Evolutionary conservation across 148 eudicot genomes (phyloP).

Genomic region (Vaccinium macrocarpon): DNA sequence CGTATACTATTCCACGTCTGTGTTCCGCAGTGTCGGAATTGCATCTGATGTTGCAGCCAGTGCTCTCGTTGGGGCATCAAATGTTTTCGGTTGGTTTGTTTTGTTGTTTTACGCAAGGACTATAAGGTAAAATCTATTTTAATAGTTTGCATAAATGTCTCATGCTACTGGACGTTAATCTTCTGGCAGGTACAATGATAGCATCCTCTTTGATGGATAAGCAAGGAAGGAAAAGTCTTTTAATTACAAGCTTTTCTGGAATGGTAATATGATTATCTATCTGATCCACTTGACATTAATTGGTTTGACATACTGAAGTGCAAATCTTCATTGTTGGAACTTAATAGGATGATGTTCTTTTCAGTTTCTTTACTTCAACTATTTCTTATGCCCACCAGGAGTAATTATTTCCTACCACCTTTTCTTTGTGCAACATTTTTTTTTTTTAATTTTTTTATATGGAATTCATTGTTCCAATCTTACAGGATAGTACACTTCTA

Average conservation of each 20-base stretch:
- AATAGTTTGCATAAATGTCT: not conserved
- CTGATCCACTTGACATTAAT: constrained; percentile 5
- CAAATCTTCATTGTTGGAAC: not conserved
- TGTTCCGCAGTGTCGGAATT: constrained; percentile 93
- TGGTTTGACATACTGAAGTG: not conserved
- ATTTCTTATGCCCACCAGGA: not conserved
- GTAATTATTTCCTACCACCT: not conserved
- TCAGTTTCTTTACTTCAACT: not conserved
- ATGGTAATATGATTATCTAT: constrained; percentile 48
- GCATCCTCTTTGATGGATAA: constrained; percentile 96
- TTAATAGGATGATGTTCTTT: not conserved
- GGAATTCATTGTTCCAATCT: not conserved
- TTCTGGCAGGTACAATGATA: constrained; percentile 66
- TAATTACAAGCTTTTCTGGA: constrained; percentile 87
- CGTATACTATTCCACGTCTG: constrained; percentile 91
- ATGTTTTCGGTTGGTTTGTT: constrained; percentile 69
- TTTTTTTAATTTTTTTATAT: not conserved
- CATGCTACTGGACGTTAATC: constrained; percentile 15
- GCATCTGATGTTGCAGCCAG: constrained; percentile 98
- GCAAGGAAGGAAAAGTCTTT: constrained; percentile 92
- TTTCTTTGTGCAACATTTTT: not conserved
- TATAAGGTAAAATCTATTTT: constrained; percentile 5
- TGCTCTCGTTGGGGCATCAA: constrained; percentile 93
- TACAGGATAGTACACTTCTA: not conserved
- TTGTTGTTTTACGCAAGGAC: not conserved